Evolutionary conservation across 2,329 filamentous ascomycete species (phyloP).

Genomic region (Arthroderma uncinatum): DNA sequence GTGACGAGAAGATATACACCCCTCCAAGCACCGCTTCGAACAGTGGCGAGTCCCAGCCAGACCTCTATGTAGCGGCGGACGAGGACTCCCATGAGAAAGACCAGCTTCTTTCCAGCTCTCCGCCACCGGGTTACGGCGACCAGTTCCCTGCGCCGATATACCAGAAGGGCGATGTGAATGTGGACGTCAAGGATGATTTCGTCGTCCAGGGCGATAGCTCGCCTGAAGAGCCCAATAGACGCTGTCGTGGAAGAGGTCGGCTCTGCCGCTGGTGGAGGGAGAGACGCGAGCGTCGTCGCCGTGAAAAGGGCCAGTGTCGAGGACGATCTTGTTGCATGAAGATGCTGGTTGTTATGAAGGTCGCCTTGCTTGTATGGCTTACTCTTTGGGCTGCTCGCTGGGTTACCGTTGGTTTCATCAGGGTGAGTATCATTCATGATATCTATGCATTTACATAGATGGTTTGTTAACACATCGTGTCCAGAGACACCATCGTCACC

Average conservation of each 20-base stretch:
- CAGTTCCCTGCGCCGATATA: not conserved
- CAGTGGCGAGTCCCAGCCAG: not conserved
- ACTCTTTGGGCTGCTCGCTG: not conserved
- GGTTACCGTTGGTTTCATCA: not conserved
- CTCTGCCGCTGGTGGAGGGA: not conserved
- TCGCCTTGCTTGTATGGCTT: not conserved
- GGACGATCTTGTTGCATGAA: slow-evolving; percentile 1
- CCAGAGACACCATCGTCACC: slow-evolving; percentile 4
- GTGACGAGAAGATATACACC: slow-evolving; percentile 6
- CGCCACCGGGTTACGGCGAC: not conserved
- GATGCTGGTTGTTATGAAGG: not conserved
- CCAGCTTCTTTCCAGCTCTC: not conserved
- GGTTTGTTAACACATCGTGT: not conserved
- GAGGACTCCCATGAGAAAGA: not conserved
- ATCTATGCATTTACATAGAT: not conserved
- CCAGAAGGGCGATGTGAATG: not conserved
- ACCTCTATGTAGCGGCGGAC: not conserved
- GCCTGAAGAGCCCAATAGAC: not conserved
- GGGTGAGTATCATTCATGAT: not conserved
- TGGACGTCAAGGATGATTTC: not conserved
- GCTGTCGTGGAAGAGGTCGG: not conserved
- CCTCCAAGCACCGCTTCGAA: not conserved
- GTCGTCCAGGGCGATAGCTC: not conserved
- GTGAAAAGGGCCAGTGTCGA: not conserved
- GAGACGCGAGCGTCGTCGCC: not conserved